Conservation (phyloP, 2,329 filamentous ascomycete species). For the Lojkania enalia region DNA sequence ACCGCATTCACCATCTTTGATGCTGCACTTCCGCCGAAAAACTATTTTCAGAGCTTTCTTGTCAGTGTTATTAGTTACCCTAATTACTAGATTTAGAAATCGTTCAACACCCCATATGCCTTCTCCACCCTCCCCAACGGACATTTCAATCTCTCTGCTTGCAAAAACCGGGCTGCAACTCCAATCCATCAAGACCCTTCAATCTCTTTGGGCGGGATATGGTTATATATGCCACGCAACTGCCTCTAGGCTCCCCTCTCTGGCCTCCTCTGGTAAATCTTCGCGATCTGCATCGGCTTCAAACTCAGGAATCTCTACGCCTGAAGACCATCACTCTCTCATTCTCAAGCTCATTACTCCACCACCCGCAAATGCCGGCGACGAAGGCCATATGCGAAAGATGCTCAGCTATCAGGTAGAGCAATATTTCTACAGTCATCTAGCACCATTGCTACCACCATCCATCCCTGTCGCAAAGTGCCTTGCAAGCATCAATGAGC, state of each 20-base stretch:
- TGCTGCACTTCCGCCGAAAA: conserved; percentile 4
- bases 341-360: conserved; percentile 65
- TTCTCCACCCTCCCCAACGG: conserved; percentile 14
- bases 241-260: conserved; percentile 35
- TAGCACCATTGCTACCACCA: conserved; percentile 55
- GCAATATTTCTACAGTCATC: conserved; percentile 64
- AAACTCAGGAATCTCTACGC: conserved; percentile 13
- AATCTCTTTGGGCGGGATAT: conserved; percentile 54
- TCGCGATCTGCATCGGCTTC: conserved; percentile 17
- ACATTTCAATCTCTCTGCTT: conserved; percentile 33
- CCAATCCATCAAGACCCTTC: conserved; percentile 35
- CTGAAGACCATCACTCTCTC: conserved; percentile 42
- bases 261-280: conserved; percentile 13
- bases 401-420: conserved; percentile 69
- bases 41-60: background rate
- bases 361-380: conserved; percentile 28
- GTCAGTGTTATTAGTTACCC: background rate
- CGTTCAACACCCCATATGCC: conserved; percentile 46
- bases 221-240: conserved; percentile 60
- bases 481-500: conserved; percentile 50
- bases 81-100: background rate
- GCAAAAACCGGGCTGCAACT: conserved; percentile 28
- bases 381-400: conserved; percentile 68
- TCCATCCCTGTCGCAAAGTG: conserved; percentile 56
- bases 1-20: no score